Evolutionary conservation across 208 protist species (phyloP).

Genomic region (Leishmania martiniquensis): DNA sequence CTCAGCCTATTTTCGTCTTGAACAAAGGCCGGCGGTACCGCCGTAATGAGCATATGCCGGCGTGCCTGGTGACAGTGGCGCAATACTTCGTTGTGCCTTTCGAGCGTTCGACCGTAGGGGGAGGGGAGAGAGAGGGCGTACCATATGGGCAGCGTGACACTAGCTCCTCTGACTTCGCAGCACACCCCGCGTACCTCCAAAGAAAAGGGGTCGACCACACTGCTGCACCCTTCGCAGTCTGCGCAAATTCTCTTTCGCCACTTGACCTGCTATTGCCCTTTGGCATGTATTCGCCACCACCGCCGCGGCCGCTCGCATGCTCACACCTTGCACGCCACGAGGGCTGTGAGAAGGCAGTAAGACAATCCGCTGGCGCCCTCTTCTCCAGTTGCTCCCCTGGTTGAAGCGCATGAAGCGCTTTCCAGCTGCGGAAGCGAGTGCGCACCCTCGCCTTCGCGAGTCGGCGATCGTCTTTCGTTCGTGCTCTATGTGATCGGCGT

Average conservation of each 20-base stretch:
- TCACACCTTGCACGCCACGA: neutral
- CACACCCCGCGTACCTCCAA: neutral
- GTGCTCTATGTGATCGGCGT: neutral
- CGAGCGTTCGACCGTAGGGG: neutral
- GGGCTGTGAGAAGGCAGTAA: too few relatives aligned
- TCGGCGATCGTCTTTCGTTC: neutral
- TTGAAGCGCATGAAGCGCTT: neutral
- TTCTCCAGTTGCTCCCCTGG: neutral
- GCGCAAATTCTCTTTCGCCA: neutral
- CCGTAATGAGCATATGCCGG: neutral
- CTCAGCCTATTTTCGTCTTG: neutral
- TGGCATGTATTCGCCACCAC: neutral
- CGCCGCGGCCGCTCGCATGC: too few relatives aligned
- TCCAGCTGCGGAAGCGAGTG: neutral
- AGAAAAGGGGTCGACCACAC: neutral
- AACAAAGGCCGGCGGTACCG: neutral
- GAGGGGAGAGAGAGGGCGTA: too few relatives aligned
- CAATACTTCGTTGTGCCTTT: neutral
- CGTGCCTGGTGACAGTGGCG: neutral
- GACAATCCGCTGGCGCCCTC: too few relatives aligned
- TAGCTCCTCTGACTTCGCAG: neutral
- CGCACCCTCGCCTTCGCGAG: neutral
- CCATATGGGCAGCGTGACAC: neutral
- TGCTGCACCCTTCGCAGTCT: neutral
- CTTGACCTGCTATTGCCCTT: neutral